A percentile compares a stretch with the other conserved stretches of the same genome.
Evolutionary conservation across 345 rosid species (phyloP).

Genomic region (Hibiscus syriacus): DNA sequence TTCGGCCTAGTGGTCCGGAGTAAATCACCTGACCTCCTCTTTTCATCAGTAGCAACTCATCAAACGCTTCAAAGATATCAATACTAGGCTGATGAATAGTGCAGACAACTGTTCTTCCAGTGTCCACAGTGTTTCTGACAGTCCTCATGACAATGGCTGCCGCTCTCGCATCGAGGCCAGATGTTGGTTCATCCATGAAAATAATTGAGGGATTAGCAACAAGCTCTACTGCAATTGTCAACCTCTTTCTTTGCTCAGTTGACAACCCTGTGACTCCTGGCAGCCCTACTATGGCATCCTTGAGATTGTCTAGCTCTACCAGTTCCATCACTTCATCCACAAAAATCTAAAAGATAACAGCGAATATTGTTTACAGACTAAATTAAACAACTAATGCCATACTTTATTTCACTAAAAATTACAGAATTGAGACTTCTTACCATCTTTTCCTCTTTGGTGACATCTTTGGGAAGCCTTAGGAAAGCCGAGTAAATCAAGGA

Average conservation of each 20-base stretch:
- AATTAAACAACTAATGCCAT: not conserved
- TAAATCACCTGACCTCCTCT: constrained; percentile 83
- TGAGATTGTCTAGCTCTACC: constrained; percentile 51
- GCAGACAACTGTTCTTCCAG: constrained; percentile 79
- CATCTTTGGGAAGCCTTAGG: constrained; percentile 73
- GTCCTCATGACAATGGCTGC: constrained; percentile 90
- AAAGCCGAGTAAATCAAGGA: constrained; percentile 85
- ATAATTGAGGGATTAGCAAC: constrained; percentile 83
- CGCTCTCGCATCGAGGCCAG: constrained; percentile 86
- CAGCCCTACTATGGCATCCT: constrained; percentile 59
- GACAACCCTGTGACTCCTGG: constrained; percentile 70
- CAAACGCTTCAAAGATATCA: constrained; percentile 85
- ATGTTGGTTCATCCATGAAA: constrained; percentile 91
- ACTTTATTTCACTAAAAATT: not conserved
- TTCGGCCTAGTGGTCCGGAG: constrained; percentile 54
- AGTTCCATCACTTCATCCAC: constrained; percentile 64
- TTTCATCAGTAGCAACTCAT: constrained; percentile 69
- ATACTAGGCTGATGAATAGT: constrained; percentile 86
- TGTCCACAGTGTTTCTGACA: constrained; percentile 82
- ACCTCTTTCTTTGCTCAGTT: constrained; percentile 77
- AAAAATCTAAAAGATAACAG: constrained; percentile 31
- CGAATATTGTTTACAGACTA: not conserved
- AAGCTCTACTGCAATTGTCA: constrained; percentile 76
- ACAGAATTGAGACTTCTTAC: constrained; percentile 24
- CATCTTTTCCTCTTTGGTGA: constrained; percentile 62